A percentile compares a stretch with the other conserved stretches of the same genome.
phyloP scores from a whole-genome alignment of 2,329 filamentous ascomycete species.

The Lecanicillium sp. region DNA sequence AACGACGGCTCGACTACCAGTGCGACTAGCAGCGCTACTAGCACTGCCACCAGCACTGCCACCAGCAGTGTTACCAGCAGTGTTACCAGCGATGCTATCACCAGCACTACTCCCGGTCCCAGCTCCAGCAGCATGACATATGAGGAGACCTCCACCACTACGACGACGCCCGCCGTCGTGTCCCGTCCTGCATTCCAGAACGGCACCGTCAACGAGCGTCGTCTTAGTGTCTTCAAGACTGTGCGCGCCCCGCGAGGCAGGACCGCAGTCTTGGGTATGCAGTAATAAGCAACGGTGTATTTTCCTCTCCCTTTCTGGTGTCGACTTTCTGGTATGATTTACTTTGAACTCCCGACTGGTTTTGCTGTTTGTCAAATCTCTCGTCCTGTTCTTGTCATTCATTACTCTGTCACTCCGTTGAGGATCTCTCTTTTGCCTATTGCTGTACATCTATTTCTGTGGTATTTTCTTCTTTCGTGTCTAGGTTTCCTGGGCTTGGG shows the following conservation, averaged over 20 bases:
- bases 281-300: background rate
- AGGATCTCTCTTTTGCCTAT: background rate
- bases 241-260: background rate
- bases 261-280: background rate
- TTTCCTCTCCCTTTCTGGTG: background rate
- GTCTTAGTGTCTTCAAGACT: slow-evolving; percentile 7
- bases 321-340: background rate
- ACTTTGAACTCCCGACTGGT: background rate
- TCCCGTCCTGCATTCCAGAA: background rate
- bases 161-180: background rate
- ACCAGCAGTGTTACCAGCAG: too few species aligned
- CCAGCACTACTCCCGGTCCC: too few species aligned
- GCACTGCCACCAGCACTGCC: too few species aligned
- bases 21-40: too few species aligned
- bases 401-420: slow-evolving; percentile 4
- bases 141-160: background rate
- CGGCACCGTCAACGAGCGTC: background rate
- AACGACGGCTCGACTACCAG: too few species aligned
- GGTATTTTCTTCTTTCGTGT: too few species aligned
- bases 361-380: background rate
- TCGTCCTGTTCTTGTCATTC: background rate
- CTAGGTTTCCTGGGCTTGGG: background rate
- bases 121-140: background rate
- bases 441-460: background rate
- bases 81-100: background rate